Conservation (phyloP, 305 asterid species). For the Fraxinus velutina region DNA sequence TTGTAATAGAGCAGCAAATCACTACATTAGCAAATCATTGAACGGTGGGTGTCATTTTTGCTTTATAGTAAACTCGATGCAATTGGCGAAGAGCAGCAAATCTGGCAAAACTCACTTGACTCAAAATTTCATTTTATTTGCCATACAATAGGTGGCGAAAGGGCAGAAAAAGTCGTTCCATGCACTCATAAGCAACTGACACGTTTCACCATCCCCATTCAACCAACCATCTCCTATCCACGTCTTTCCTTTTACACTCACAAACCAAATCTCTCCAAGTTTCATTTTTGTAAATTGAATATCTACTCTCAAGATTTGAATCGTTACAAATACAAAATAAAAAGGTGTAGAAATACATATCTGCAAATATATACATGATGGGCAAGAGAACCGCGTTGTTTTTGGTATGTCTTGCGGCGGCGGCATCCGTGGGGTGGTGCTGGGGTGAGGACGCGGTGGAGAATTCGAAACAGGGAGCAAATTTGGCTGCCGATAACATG, state of each 20-base stretch:
- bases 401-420: neutral
- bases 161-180: too few relatives aligned
- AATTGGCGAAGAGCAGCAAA: too few relatives aligned
- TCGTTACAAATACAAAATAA: neutral
- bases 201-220: neutral
- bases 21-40: too few relatives aligned
- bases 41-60: too few relatives aligned
- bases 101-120: too few relatives aligned
- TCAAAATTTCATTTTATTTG: too few relatives aligned
- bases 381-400: slow-evolving; percentile 11
- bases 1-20: too few relatives aligned
- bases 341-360: slow-evolving; percentile 1
- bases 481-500: neutral
- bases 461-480: neutral
- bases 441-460: neutral
- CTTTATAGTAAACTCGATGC: too few relatives aligned
- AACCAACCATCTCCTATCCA: neutral
- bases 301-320: neutral
- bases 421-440: slow-evolving; percentile 13
- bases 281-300: neutral
- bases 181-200: too few relatives aligned
- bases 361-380: neutral
- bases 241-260: neutral
- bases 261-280: neutral
- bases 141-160: too few relatives aligned